Percentiles rank a stretch among this genome's conserved stretches.
Evolutionary conservation across 371 early-diverging fungal species (phyloP).

Genomic region (Mucor plumbeus): DNA sequence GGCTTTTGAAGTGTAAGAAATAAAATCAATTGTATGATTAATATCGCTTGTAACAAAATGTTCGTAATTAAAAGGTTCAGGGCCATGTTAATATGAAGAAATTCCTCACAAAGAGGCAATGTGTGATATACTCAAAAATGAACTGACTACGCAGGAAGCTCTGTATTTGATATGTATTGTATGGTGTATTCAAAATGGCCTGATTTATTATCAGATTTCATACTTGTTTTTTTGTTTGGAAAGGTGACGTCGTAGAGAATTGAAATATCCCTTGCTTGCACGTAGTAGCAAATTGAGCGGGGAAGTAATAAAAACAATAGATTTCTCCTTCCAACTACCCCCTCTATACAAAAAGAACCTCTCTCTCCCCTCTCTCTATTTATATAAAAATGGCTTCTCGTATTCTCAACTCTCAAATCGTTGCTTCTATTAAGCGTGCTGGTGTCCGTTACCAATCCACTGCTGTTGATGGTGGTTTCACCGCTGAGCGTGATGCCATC

Average conservation of each 20-base stretch:
- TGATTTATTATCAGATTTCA: neutral
- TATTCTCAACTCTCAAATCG: slow-evolving; percentile 36
- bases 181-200: neutral
- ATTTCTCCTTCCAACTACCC: neutral
- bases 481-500: slow-evolving; percentile 50
- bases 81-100: too few species aligned
- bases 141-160: too few species aligned
- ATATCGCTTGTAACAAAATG: too few species aligned
- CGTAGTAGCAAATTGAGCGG: slow-evolving; percentile 6
- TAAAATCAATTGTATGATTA: too few species aligned
- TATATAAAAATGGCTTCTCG: slow-evolving; percentile 26
- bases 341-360: neutral
- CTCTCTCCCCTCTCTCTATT: slow-evolving; percentile 9
- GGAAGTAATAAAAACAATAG: slow-evolving; percentile 5
- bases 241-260: neutral
- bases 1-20: too few species aligned
- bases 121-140: too few species aligned
- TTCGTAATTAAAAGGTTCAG: too few species aligned
- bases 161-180: too few species aligned
- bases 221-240: neutral
- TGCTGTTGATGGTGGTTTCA: slow-evolving; percentile 32
- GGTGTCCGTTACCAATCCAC: slow-evolving; percentile 49
- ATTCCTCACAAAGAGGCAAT: too few species aligned
- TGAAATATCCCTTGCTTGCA: slow-evolving; percentile 7
- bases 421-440: slow-evolving; percentile 43